Conservation (phyloP, 2,329 filamentous ascomycete species). For the Paecilomyces variotii region DNA sequence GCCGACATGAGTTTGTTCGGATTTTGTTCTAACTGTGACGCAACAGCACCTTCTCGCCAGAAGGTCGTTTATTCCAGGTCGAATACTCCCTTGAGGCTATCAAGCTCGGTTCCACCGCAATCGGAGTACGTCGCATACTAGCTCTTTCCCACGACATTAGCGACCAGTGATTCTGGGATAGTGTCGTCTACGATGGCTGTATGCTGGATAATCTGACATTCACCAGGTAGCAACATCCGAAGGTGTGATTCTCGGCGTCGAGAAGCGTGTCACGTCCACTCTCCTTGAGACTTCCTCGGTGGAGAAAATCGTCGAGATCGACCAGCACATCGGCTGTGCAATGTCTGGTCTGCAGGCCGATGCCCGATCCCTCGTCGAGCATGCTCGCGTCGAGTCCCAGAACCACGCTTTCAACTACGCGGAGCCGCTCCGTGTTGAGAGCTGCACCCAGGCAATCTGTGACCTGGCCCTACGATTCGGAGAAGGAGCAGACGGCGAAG, state of each 20-base stretch:
- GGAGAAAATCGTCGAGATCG: slow-evolving; percentile 99
- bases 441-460: slow-evolving; percentile 97
- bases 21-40: slow-evolving; percentile 14
- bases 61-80: slow-evolving; percentile 99
- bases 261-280: slow-evolving; percentile 97
- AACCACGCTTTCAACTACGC: slow-evolving; percentile 98
- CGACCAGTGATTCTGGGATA: neutral
- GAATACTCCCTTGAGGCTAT: slow-evolving; percentile 99
- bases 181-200: neutral
- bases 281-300: slow-evolving; percentile 96
- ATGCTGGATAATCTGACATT: slow-evolving; percentile 9
- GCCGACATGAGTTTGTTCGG: neutral
- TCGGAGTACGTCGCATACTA: slow-evolving; percentile 56
- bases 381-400: slow-evolving; percentile 95
- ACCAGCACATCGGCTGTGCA: slow-evolving; percentile 96
- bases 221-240: slow-evolving; percentile 74
- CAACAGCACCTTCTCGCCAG: slow-evolving; percentile 91
- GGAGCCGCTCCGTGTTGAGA: slow-evolving; percentile 89
- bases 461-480: slow-evolving; percentile 93
- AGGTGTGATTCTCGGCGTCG: slow-evolving; percentile 92
- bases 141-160: neutral
- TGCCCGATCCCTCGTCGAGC: slow-evolving; percentile 94
- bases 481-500: slow-evolving; percentile 93
- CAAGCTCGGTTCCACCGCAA: slow-evolving; percentile 97
- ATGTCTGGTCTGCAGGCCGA: slow-evolving; percentile 98